Base-by-base conservation (phyloP, 371 early-diverging fungal species). In the Mortierella sp. region DNA sequence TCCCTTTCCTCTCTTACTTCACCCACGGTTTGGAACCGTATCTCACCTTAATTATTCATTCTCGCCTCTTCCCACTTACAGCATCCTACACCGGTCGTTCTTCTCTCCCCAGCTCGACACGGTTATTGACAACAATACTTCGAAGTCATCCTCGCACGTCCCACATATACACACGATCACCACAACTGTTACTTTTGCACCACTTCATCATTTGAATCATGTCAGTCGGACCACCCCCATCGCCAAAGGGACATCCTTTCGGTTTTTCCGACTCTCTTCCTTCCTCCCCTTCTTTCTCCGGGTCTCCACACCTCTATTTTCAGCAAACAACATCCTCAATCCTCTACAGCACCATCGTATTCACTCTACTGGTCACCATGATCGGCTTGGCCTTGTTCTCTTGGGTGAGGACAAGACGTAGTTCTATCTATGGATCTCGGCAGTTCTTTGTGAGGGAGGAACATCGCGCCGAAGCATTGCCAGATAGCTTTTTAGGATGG, bases 401-500 rank as follows among this genome's bases (percentile, higher is more conserved):
- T 7, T 82, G 54, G 60, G 78, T 75, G 21, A 58, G 78, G 26
- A 71, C 75, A 14, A 57, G 54, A 31, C 47, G 79, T 7, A 57
- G 55, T 6, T 82, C 82, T 0, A 82, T 82, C 60, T 82, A 78
- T 75, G 79, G 63, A n/a, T 74, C 75, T 14, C 78, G 82, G 1
- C 72, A 71, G 72, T 78, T 82, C 72, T 82, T 75, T 72, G 75
- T 82, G 34, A 74, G 82, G 28, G 72, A 74, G 13, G 79, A 82
- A 31, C 78, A 82, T 45, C 78, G 48, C 8, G 71, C 82, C 1
- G 82, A 78, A 0, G 38, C 65, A 5, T 31, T 78, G 34, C 38
- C 79, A 0, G 26, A 50, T 5, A 48, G 60, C 13, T 72, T 82
- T 31, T 65, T 74, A 28, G 75, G 75, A 1, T 82, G 82, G 82